Evolutionary conservation across 2,329 filamentous ascomycete species (phyloP).

Genomic region (Epicoccum nigrum): DNA sequence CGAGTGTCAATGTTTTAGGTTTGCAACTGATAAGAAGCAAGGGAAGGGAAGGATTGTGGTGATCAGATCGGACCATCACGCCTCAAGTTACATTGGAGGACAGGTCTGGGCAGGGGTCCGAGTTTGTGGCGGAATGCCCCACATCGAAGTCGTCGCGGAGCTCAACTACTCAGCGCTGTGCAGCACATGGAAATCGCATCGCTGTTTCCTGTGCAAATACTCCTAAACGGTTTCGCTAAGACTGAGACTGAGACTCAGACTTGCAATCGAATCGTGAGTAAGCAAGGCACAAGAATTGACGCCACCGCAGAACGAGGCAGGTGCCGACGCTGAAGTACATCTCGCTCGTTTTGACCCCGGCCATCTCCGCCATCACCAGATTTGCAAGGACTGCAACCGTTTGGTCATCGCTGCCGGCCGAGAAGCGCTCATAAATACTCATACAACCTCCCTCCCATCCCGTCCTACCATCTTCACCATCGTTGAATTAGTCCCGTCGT

Average conservation of each 20-base stretch:
- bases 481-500: not conserved
- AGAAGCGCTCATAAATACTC: conserved; percentile 12
- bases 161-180: conserved; percentile 8
- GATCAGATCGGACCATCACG: conserved; percentile 24
- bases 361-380: conserved; percentile 38
- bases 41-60: conserved; percentile 20
- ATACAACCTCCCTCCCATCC: not conserved
- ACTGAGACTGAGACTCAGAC: not conserved
- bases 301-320: not conserved
- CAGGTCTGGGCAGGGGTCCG: conserved; percentile 11
- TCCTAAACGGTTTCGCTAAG: not conserved
- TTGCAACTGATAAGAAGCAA: not conserved
- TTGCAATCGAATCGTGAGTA: not conserved
- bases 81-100: conserved; percentile 16
- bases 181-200: not conserved
- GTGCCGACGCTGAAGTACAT: conserved; percentile 3
- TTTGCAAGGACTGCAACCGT: conserved; percentile 25
- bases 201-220: not conserved
- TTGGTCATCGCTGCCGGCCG: conserved; percentile 14
- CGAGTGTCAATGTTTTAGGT: not conserved
- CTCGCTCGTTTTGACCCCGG: conserved; percentile 20
- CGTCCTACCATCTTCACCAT: not conserved
- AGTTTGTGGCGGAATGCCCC: conserved; percentile 9
- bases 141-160: conserved; percentile 1
- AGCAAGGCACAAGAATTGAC: not conserved